phyloP scores from a whole-genome alignment of 441 rosid species.

The Rhodomyrtus psidioides region DNA sequence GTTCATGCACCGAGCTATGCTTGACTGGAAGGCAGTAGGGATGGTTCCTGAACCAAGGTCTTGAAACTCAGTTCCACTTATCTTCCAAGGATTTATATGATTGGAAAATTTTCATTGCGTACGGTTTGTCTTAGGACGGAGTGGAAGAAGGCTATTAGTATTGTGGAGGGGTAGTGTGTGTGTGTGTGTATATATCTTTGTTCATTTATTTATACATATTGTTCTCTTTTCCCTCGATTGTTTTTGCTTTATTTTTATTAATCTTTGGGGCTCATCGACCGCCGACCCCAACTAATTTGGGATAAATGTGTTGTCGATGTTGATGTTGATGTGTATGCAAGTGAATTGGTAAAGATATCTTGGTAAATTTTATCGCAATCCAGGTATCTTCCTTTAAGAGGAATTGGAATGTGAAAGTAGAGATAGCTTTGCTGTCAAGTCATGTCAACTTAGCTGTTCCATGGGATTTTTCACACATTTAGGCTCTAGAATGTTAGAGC shows the following conservation, averaged over 20 bases:
- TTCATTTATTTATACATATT: no score
- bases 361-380: background rate
- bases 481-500: background rate
- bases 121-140: no score
- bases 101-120: background rate
- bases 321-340: no score
- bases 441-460: background rate
- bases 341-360: background rate
- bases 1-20: slow-evolving; percentile 57
- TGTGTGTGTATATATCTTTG: no score
- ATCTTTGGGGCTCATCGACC: no score
- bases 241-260: no score
- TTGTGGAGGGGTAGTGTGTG: no score
- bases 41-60: slow-evolving; percentile 86
- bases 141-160: no score
- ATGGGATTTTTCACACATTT: background rate
- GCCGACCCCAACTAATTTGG: no score
- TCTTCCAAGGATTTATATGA: background rate
- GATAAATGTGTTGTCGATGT: no score
- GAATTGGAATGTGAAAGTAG: background rate
- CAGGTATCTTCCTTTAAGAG: background rate
- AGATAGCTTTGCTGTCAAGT: background rate
- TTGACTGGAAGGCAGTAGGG: slow-evolving; percentile 82
- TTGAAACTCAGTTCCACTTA: background rate
- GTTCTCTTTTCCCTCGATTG: no score